Evolutionary conservation across 116 monocot species (phyloP).

Genomic region (Zostera marina): DNA sequence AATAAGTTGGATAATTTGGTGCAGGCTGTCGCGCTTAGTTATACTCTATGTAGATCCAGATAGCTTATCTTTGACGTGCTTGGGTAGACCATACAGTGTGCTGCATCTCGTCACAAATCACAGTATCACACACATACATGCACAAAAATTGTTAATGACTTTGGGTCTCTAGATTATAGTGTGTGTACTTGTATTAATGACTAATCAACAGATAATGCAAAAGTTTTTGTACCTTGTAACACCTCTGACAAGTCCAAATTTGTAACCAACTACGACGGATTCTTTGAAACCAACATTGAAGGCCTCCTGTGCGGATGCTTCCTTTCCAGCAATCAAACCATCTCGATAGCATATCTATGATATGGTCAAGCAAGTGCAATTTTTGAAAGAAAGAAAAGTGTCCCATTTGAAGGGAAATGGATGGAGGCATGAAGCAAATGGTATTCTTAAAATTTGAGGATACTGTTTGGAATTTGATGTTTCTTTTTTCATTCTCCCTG

Average conservation of each 20-base stretch:
- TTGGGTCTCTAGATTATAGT: too few relatives aligned
- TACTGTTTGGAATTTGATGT: slow-evolving; percentile 50
- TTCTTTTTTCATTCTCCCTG: slow-evolving; percentile 41
- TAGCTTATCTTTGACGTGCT: slow-evolving; percentile 36
- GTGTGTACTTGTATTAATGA: too few relatives aligned
- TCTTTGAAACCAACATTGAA: slow-evolving; percentile 62
- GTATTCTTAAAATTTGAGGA: slow-evolving; percentile 6
- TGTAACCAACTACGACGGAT: slow-evolving; percentile 41
- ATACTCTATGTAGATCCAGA: slow-evolving; percentile 13
- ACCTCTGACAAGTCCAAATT: slow-evolving; percentile 64
- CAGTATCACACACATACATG: too few relatives aligned
- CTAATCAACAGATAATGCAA: not conserved
- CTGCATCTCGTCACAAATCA: slow-evolving; percentile 11
- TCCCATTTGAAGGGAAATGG: not conserved
- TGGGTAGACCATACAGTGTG: slow-evolving; percentile 33
- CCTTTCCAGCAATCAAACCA: slow-evolving; percentile 56
- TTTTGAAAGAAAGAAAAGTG: not conserved
- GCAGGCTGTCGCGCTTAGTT: slow-evolving; percentile 19
- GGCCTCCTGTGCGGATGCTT: slow-evolving; percentile 66
- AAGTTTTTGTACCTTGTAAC: slow-evolving; percentile 29
- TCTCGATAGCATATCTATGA: slow-evolving; percentile 62
- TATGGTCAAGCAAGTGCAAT: slow-evolving; percentile 13
- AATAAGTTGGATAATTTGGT: slow-evolving; percentile 24
- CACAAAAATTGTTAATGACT: too few relatives aligned
- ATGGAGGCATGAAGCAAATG: not conserved